Conservation (phyloP, 306 rosid species). For the Sicyos edulis region DNA sequence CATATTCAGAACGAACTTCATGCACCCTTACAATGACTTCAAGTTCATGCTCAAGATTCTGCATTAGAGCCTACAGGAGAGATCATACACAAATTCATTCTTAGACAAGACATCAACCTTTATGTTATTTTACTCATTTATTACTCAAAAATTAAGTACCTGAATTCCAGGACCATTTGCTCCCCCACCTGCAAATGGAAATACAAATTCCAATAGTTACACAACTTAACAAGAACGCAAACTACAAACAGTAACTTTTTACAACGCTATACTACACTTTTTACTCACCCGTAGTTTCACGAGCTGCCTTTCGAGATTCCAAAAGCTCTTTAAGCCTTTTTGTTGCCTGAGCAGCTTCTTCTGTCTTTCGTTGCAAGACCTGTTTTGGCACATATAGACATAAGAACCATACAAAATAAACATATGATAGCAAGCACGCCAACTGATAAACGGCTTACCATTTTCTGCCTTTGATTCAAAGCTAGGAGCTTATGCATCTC, state of each 20-base stretch:
- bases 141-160: conserved; percentile 37
- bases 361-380: conserved; percentile 96
- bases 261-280: conserved; percentile 9
- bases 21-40: conserved; percentile 87
- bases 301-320: conserved; percentile 75
- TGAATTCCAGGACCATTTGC: conserved; percentile 69
- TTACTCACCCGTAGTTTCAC: conserved; percentile 53
- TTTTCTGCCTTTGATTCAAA: conserved; percentile 91
- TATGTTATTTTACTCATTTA: not conserved
- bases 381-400: conserved; percentile 20
- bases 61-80: conserved; percentile 69
- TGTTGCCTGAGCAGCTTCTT: conserved; percentile 88
- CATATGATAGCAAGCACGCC: not conserved
- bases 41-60: conserved; percentile 82
- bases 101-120: not conserved
- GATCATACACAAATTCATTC: conserved; percentile 3
- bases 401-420: conserved; percentile 22
- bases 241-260: conserved; percentile 2
- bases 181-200: conserved; percentile 36
- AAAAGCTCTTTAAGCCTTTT: conserved; percentile 85
- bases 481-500: conserved; percentile 94
- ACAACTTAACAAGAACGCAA: conserved; percentile 8
- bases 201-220: conserved; percentile 16
- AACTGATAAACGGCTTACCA: conserved; percentile 46
- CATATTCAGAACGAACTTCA: conserved; percentile 89